Evolutionary conservation across 306 rosid genomes (phyloP).

Genomic region (Inga laurina): DNA sequence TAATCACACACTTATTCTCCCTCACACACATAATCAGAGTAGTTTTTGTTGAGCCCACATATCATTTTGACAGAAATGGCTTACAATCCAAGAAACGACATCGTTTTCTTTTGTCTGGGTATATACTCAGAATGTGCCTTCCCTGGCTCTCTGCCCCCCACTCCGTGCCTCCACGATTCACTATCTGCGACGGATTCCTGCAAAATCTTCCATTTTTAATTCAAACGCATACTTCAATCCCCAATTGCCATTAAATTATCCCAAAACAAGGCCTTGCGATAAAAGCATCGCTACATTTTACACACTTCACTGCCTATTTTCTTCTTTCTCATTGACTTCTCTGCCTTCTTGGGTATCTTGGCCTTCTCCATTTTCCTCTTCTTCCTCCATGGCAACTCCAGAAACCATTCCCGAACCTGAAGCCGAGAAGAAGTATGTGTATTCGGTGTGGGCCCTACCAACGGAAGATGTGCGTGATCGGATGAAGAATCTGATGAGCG

Average conservation of each 20-base stretch:
- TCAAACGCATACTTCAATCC: too few relatives aligned
- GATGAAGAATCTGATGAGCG: constrained; percentile 54
- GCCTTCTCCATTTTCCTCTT: not conserved
- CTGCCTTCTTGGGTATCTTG: not conserved
- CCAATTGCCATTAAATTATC: not conserved
- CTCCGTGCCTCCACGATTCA: not conserved
- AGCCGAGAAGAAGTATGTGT: constrained; percentile 29
- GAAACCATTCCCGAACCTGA: not conserved
- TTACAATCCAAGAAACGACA: too few relatives aligned
- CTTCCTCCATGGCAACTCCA: constrained; percentile 43
- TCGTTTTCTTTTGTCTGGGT: not conserved
- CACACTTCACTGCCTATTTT: not conserved
- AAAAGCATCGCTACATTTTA: not conserved
- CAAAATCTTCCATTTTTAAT: too few relatives aligned
- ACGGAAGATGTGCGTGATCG: constrained; percentile 57
- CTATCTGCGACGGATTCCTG: too few relatives aligned
- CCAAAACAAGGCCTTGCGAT: not conserved
- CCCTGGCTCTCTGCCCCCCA: not conserved
- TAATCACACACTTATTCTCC: too few relatives aligned
- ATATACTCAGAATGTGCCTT: not conserved
- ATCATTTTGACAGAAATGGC: too few relatives aligned
- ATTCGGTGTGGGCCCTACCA: constrained; percentile 92
- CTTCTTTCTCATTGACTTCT: not conserved
- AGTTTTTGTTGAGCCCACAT: too few relatives aligned
- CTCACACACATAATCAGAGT: too few relatives aligned